phyloP scores from a whole-genome alignment of 2,329 filamentous ascomycete species.

The Cordyceps sp. region DNA sequence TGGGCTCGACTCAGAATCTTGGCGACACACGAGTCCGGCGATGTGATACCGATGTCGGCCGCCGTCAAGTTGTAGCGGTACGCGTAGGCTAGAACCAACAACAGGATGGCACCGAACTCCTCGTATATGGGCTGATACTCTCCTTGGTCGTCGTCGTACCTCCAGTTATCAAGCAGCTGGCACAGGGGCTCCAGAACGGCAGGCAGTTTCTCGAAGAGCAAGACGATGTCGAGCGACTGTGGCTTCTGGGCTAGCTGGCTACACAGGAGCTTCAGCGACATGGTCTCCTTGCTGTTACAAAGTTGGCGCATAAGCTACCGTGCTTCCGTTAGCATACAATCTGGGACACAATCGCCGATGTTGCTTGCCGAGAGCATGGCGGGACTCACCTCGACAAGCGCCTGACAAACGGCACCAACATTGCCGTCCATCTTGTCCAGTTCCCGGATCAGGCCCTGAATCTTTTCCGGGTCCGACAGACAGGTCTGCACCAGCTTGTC shows the following conservation, averaged over 20 bases:
- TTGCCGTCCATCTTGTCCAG: slow-evolving; percentile 86
- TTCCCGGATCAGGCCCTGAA: slow-evolving; percentile 62
- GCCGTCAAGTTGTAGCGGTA: slow-evolving; percentile 54
- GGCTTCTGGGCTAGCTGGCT: slow-evolving; percentile 57
- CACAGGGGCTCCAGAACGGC: slow-evolving; percentile 60
- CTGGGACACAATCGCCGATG: no score
- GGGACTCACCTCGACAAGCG: slow-evolving; percentile 46
- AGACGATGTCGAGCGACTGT: slow-evolving; percentile 54
- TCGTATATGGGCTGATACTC: slow-evolving; percentile 79
- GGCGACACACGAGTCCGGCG: slow-evolving; percentile 49
- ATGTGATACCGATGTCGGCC: slow-evolving; percentile 44
- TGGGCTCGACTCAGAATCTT: slow-evolving; percentile 46
- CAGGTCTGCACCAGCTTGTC: slow-evolving; percentile 67
- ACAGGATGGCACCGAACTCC: slow-evolving; percentile 63
- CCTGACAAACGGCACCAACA: slow-evolving; percentile 68
- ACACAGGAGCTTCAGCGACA: slow-evolving; percentile 62
- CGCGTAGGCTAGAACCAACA: slow-evolving; percentile 58
- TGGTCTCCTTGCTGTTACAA: slow-evolving; percentile 59
- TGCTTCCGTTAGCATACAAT: background rate
- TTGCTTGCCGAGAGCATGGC: background rate
- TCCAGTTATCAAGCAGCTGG: slow-evolving; percentile 61
- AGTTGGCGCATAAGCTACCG: slow-evolving; percentile 47
- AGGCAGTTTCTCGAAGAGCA: slow-evolving; percentile 56
- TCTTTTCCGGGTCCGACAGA: slow-evolving; percentile 55
- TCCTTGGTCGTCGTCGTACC: slow-evolving; percentile 66